Conservation (phyloP, 805 yeast species). For the Pichia nakasei region DNA sequence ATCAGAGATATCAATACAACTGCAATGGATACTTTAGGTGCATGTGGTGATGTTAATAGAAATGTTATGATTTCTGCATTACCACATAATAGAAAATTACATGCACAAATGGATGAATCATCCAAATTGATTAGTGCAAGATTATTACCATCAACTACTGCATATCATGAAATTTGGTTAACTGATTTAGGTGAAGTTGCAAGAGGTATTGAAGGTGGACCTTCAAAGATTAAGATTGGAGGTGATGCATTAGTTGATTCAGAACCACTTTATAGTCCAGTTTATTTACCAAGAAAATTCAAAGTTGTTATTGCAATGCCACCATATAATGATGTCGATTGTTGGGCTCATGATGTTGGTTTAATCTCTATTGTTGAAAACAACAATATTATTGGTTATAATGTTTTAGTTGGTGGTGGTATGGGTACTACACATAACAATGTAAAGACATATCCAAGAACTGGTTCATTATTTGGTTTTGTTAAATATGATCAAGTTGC, state of each 20-base stretch:
- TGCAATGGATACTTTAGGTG: conserved; percentile 90
- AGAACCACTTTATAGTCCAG: conserved; percentile 83
- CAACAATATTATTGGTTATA: conserved; percentile 67
- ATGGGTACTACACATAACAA: conserved; percentile 98
- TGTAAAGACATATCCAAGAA: conserved; percentile 91
- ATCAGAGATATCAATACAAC: conserved; percentile 89
- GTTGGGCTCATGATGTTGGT: conserved; percentile 92
- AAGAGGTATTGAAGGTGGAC: conserved; percentile 61
- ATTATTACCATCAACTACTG: conserved; percentile 83
- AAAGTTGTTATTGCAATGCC: conserved; percentile 93
- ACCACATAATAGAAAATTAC: conserved; percentile 77
- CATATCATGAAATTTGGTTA: conserved; percentile 95
- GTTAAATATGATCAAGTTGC: conserved; percentile 59
- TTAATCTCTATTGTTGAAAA: conserved; percentile 75
- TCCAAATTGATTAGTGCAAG: conserved; percentile 68
- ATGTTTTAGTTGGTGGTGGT: conserved; percentile 93
- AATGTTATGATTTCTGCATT: conserved; percentile 90
- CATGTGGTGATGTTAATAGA: conserved; percentile 98
- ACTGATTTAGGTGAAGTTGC: conserved; percentile 24
- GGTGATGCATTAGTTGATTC: conserved; percentile 75
- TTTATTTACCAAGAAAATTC: conserved; percentile 91
- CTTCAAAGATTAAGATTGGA: conserved; percentile 76
- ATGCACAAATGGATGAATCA: conserved; percentile 56
- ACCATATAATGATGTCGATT: conserved; percentile 94
- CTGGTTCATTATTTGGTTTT: conserved; percentile 83